A percentile compares a stretch with the other conserved stretches of the same genome.
Conservation (phyloP, 116 monocot species). For the Dioscorea cayenensis region DNA sequence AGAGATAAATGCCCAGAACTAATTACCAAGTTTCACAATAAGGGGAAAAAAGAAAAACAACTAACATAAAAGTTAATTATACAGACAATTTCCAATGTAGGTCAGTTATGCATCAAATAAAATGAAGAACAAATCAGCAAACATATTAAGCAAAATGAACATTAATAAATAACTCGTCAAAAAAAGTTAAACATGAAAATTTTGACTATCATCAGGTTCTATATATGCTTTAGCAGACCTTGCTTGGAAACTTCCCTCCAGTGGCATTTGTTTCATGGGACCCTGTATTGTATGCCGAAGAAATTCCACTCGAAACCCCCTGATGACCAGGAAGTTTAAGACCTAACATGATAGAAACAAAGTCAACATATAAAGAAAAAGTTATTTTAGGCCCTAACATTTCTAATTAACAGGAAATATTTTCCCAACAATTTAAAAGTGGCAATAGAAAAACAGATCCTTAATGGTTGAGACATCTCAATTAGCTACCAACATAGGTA, state of each 20-base stretch:
- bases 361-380: background rate
- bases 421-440: background rate
- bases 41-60: no score
- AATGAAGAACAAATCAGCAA: no score
- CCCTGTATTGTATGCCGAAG: slow-evolving; percentile 50
- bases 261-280: slow-evolving; percentile 68
- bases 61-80: no score
- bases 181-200: background rate
- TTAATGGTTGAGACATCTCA: background rate
- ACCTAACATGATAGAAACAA: slow-evolving; percentile 24
- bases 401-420: background rate
- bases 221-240: slow-evolving; percentile 11
- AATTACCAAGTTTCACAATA: no score
- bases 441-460: background rate
- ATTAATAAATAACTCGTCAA: background rate
- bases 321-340: slow-evolving; percentile 37
- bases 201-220: slow-evolving; percentile 1
- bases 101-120: no score
- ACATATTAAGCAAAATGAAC: background rate
- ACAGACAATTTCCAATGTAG: no score
- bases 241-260: slow-evolving; percentile 51
- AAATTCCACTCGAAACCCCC: slow-evolving; percentile 60
- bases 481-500: background rate
- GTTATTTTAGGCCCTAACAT: background rate
- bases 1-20: no score